Conservation (phyloP, 192 early-diverging fungal species). For the Rhizophagus sp. region DNA sequence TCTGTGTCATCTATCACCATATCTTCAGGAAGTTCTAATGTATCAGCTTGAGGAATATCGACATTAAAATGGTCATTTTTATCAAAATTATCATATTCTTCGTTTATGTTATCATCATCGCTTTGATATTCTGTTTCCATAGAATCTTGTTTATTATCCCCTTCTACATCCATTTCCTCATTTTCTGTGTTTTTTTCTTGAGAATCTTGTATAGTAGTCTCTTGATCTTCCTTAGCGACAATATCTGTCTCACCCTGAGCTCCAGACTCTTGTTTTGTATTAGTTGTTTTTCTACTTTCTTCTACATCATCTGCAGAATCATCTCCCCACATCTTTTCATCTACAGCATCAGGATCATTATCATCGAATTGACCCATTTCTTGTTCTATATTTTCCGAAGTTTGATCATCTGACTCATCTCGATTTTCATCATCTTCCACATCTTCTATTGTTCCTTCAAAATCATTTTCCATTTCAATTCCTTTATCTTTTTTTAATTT, state of each 20-base stretch:
- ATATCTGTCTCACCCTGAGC: slow-evolving; percentile 59
- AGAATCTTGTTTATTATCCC: slow-evolving; percentile 52
- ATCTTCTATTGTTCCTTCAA: slow-evolving; percentile 90
- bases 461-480: slow-evolving; percentile 96
- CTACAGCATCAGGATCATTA: slow-evolving; percentile 83
- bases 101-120: slow-evolving; percentile 49
- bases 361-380: slow-evolving; percentile 91
- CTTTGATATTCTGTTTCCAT: slow-evolving; percentile 36
- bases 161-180: slow-evolving; percentile 42
- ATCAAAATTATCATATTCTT: slow-evolving; percentile 50
- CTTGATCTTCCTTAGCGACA: slow-evolving; percentile 62
- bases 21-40: slow-evolving; percentile 77
- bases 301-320: slow-evolving; percentile 59
- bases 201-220: slow-evolving; percentile 46
- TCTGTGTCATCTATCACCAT: slow-evolving; percentile 69
- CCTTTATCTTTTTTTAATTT: slow-evolving; percentile 78
- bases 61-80: slow-evolving; percentile 54
- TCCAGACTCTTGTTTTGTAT: slow-evolving; percentile 52
- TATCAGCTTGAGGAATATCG: slow-evolving; percentile 71
- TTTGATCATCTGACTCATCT: slow-evolving; percentile 74
- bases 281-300: slow-evolving; percentile 72
- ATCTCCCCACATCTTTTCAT: slow-evolving; percentile 98
- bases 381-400: slow-evolving; percentile 73
- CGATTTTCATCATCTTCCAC: slow-evolving; percentile 67
- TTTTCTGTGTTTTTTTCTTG: slow-evolving; percentile 30